These are phyloP conservation scores for Erigeron canadensis DNA, from an alignment of 129 eudicot species.

Conservation along the genomic window DNA sequence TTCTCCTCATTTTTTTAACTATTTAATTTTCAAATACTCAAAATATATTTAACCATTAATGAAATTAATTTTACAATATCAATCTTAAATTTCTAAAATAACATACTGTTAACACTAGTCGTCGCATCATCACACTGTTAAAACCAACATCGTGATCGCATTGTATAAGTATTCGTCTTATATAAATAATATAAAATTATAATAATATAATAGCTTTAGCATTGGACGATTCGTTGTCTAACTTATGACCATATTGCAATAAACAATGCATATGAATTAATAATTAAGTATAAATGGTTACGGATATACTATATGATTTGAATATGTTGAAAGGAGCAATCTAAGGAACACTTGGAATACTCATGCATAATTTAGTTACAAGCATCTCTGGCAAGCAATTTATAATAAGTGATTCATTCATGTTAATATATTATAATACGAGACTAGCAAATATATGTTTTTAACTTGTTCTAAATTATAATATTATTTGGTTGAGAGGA, in stretches of 20 bases:
- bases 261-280: conserved; percentile 18
- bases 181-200: too few species aligned
- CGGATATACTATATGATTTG: neutral
- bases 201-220: too few species aligned
- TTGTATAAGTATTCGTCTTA: too few species aligned
- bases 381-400: conserved; percentile 55
- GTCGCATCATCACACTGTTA: too few species aligned
- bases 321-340: conserved; percentile 35
- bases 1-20: too few species aligned
- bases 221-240: conserved; percentile 30
- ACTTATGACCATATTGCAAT: conserved; percentile 30
- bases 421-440: neutral
- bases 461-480: neutral
- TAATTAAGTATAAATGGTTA: neutral
- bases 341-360: conserved; percentile 50
- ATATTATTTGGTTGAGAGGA: too few species aligned
- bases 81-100: too few species aligned
- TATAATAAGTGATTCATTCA: conserved; percentile 23
- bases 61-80: too few species aligned
- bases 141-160: too few species aligned
- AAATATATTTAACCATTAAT: neutral
- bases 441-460: neutral
- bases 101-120: too few species aligned
- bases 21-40: too few species aligned
- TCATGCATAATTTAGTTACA: conserved; percentile 45